Conservation (phyloP, 345 rosid species). For the Eucalyptus microcorys region DNA sequence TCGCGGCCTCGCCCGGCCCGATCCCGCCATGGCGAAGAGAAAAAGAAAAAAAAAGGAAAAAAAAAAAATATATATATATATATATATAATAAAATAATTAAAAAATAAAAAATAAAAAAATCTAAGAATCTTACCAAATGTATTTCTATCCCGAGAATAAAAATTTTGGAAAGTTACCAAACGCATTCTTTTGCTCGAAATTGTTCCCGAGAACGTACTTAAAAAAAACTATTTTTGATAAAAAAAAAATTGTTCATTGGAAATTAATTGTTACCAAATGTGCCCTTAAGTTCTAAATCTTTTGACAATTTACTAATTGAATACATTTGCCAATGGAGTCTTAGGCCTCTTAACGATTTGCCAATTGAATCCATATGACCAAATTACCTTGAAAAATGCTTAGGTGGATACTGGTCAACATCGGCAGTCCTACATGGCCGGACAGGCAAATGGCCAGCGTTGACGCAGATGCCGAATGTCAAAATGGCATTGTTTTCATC, state of each 20-base stretch:
- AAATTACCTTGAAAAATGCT: too few species aligned
- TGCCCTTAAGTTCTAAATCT: accelerated
- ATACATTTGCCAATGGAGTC: too few species aligned
- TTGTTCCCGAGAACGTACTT: accelerated
- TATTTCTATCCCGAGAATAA: too few species aligned
- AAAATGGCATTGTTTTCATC: background rate
- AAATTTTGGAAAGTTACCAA: too few species aligned
- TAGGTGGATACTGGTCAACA: background rate
- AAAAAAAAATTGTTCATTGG: accelerated
- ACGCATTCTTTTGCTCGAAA: accelerated
- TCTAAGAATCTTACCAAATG: too few species aligned
- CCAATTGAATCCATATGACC: background rate
- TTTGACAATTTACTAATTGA: too few species aligned
- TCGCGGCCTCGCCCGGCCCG: accelerated
- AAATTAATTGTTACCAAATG: accelerated
- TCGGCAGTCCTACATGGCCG: background rate
- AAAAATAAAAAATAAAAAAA: too few species aligned
- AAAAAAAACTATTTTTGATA: too few species aligned
- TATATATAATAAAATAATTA: too few species aligned
- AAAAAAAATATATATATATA: too few species aligned
- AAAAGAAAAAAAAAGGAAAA: too few species aligned
- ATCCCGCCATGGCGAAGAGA: accelerated
- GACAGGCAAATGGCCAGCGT: accelerated
- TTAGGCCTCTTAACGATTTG: background rate
- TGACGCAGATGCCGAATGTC: background rate